Conservation (phyloP, 768 basidiomycete genomes). For the Lactarius evosmus region DNA sequence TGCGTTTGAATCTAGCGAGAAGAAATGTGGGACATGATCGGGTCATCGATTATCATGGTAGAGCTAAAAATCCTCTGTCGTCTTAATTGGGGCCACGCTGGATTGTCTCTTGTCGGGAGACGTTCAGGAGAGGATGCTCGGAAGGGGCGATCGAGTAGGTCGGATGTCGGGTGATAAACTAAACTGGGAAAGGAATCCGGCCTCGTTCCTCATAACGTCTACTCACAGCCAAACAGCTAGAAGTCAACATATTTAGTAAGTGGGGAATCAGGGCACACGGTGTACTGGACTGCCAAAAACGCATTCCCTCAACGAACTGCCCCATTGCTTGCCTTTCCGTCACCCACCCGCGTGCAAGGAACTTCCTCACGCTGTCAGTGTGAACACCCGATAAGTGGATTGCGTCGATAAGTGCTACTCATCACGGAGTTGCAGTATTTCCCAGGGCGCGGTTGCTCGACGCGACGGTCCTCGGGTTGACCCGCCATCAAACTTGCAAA, state of each 20-base stretch:
- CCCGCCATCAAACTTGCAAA: neutral
- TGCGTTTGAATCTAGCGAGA: too few species aligned
- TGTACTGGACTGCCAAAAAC: neutral
- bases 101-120: neutral
- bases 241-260: neutral
- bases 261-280: neutral
- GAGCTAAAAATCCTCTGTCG: neutral
- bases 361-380: too few species aligned
- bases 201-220: neutral
- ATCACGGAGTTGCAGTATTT: too few species aligned
- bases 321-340: too few species aligned
- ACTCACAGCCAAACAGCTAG: neutral
- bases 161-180: too few species aligned
- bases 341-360: too few species aligned
- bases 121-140: neutral
- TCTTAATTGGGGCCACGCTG: neutral
- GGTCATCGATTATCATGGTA: neutral
- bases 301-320: too few species aligned
- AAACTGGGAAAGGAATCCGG: neutral
- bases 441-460: neutral
- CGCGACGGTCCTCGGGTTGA: too few species aligned
- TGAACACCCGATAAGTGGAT: too few species aligned
- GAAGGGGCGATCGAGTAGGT: neutral
- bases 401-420: too few species aligned
- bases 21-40: neutral